Base-by-base conservation (phyloP, 805 yeast species). In the Nadsonia fulvescens region DNA sequence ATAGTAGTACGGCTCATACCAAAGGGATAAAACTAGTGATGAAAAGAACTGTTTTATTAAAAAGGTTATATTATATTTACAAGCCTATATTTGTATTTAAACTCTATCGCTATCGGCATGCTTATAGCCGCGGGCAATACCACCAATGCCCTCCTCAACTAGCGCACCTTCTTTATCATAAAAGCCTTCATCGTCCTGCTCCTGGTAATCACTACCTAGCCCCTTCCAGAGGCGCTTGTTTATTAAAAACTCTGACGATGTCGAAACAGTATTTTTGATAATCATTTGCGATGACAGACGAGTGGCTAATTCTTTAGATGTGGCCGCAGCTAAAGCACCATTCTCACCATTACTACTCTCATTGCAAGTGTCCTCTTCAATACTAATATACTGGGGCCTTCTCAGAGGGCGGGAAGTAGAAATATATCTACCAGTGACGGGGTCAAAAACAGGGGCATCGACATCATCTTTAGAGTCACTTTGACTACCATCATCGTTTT, bases 41-140 rank as follows among this genome's bases (percentile, higher is more conserved):
- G n/a, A n/a, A n/a, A n/a, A n/a, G n/a, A n/a, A n/a, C n/a, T n/a
- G n/a, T n/a, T n/a, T n/a, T n/a, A n/a, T n/a, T n/a, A n/a, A n/a
- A n/a, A n/a, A n/a, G 15, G 12, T 10, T 18, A 13, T 25, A 25
- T 25, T 12, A 23, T 25, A 25, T 23, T 20, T 12, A 25, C 20
- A 25, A 25, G 20, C 20, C 20, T 15, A 5, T 11, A 20, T 31
- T 31, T 27, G 23, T 10, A 14, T 14, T 16, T 12, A 22, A 4
- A 25, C 18, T 7, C 15, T 15, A 11, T 22, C 33, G 7, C 21
- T 23, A 3, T 31, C 37, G 4, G 26, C 30, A 6, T 36, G 40
- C 5, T 25, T 18, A 40, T 86, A 89, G 2, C 89, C 92, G 37
- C 96, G 60, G 2, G 98, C 98, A 30, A 86, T 66, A 20, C 98